Evolutionary conservation across 2,329 filamentous ascomycete genomes (phyloP).

Genomic region (Amesomyces nigricolor): DNA sequence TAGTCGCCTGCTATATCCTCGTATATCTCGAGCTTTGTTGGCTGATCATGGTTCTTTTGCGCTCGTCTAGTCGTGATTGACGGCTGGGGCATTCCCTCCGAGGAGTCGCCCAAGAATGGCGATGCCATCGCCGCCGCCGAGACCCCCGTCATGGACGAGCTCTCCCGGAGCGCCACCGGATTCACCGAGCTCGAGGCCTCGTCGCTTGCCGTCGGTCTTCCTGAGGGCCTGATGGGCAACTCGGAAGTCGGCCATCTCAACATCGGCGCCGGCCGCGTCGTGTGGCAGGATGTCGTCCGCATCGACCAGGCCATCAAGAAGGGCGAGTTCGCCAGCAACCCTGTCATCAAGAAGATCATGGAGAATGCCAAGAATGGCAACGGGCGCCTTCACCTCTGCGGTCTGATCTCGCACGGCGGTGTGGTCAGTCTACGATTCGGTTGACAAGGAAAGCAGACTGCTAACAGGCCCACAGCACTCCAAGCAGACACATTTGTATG

Average conservation of each 20-base stretch:
- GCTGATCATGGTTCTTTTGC: slow-evolving; percentile 53
- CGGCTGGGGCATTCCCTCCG: slow-evolving; percentile 87
- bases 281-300: slow-evolving; percentile 97
- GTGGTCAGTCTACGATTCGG: slow-evolving; percentile 47
- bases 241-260: slow-evolving; percentile 98
- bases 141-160: slow-evolving; percentile 91
- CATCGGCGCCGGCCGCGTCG: slow-evolving; percentile 93
- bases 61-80: slow-evolving; percentile 83
- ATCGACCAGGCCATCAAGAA: slow-evolving; percentile 93
- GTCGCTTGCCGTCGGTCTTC: slow-evolving; percentile 89
- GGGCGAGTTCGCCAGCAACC: slow-evolving; percentile 67
- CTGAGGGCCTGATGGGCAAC: slow-evolving; percentile 97
- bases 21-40: slow-evolving; percentile 53
- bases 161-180: slow-evolving; percentile 74
- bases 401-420: slow-evolving; percentile 90
- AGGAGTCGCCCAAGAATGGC: slow-evolving; percentile 75
- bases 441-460: background rate
- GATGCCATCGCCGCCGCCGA: slow-evolving; percentile 93
- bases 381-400: slow-evolving; percentile 85
- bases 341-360: slow-evolving; percentile 72
- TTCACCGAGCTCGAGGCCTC: slow-evolving; percentile 94
- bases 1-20: slow-evolving; percentile 47
- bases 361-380: slow-evolving; percentile 78
- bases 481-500: slow-evolving; percentile 89
- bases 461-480: slow-evolving; percentile 56